These are phyloP conservation scores for Arbutus unedo DNA, from an alignment of 148 eudicot genomes.

Conservation along the genomic window DNA sequence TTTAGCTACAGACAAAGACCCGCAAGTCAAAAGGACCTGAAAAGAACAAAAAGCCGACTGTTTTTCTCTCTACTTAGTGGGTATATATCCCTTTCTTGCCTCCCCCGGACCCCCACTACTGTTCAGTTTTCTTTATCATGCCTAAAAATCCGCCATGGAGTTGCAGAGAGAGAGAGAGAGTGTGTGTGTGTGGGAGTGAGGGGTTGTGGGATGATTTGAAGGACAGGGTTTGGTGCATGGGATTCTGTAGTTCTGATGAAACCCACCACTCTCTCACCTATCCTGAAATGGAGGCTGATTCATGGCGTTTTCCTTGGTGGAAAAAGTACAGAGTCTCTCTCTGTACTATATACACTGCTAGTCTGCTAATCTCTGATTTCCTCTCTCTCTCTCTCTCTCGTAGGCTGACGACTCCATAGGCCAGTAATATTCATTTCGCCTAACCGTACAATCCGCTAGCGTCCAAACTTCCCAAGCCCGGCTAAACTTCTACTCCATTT, in stretches of 20 bases:
- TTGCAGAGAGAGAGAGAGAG: background rate
- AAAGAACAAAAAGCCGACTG: background rate
- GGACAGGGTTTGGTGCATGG: conserved; percentile 19
- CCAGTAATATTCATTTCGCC: background rate
- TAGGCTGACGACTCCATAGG: background rate
- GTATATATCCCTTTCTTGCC: background rate
- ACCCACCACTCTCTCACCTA: background rate
- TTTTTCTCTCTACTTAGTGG: background rate
- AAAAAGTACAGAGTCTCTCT: background rate
- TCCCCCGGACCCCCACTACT: background rate
- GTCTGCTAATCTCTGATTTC: background rate
- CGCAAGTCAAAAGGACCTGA: conserved; percentile 29
- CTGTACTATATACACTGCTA: background rate
- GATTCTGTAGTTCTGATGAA: conserved; percentile 22
- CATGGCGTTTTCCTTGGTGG: conserved; percentile 15
- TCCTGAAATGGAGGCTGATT: conserved; percentile 13
- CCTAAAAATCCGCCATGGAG: conserved; percentile 12
- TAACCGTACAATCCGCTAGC: background rate
- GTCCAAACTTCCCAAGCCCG: background rate
- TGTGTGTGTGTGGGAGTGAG: background rate
- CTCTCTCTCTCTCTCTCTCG: background rate
- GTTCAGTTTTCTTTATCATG: background rate
- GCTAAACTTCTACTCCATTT: background rate
- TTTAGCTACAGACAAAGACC: conserved; percentile 25
- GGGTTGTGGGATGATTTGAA: background rate